These are phyloP conservation scores for Puccinia coronata DNA, from an alignment of 1,284 basidiomycete species.

Conservation along the genomic window DNA sequence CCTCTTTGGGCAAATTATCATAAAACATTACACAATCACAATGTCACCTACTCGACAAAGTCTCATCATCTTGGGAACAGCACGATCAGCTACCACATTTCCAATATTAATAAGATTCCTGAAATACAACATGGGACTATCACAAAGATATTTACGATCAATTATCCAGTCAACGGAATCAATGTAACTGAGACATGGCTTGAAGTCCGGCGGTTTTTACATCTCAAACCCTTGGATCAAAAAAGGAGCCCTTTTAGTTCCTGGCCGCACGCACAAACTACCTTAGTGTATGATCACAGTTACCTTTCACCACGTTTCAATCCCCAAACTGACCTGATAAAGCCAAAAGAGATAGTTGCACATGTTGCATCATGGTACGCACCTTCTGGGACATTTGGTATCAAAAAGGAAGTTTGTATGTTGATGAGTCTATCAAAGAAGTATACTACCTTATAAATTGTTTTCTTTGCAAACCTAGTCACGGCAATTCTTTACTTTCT, in stretches of 20 bases:
- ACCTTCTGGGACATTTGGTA: too few relatives aligned
- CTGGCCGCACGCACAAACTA: constrained; percentile 10
- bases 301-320: too few relatives aligned
- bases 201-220: not conserved
- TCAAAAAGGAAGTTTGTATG: too few relatives aligned
- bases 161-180: not conserved
- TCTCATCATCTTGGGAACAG: not conserved
- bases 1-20: not conserved
- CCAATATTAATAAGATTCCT: not conserved
- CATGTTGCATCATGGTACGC: too few relatives aligned
- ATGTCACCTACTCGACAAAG: not conserved
- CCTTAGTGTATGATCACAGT: not conserved
- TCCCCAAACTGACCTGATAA: too few relatives aligned
- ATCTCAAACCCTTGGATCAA: not conserved
- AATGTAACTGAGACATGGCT: not conserved
- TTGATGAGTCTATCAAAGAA: not conserved
- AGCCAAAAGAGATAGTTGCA: too few relatives aligned
- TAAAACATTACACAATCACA: not conserved
- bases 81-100: not conserved
- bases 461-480: too few relatives aligned
- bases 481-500: too few relatives aligned
- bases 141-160: not conserved
- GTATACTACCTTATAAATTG: too few relatives aligned
- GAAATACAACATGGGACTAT: not conserved
- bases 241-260: not conserved